These are phyloP conservation scores for Amoebophrya sp. DNA, from an alignment of 169 alveolate species.

Conservation along the genomic window DNA sequence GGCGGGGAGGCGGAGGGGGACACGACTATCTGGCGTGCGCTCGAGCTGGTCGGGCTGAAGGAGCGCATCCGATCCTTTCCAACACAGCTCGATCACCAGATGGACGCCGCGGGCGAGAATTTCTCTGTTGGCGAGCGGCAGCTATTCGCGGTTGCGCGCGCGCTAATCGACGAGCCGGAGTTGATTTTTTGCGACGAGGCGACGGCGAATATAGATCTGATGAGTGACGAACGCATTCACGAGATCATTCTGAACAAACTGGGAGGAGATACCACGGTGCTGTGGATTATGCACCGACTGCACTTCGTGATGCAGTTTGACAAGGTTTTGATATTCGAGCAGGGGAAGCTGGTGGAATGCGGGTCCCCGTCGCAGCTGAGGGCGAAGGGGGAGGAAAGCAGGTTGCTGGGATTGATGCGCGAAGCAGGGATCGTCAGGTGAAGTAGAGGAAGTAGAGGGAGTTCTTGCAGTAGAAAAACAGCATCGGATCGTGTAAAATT, in stretches of 20 bases:
- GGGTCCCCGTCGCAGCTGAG: neutral
- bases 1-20: neutral
- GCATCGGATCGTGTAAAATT: too few relatives aligned
- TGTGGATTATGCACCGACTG: neutral
- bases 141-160: slow-evolving; percentile 20
- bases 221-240: neutral
- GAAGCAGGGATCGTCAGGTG: too few relatives aligned
- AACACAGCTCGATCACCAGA: neutral
- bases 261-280: neutral
- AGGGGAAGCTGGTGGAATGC: neutral
- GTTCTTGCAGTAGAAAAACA: too few relatives aligned
- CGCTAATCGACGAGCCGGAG: neutral
- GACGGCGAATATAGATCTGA: slow-evolving; percentile 24
- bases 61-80: slow-evolving; percentile 4
- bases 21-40: slow-evolving; percentile 15
- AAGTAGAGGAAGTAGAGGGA: too few relatives aligned
- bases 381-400: neutral
- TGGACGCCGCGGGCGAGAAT: slow-evolving; percentile 13
- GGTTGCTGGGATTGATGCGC: neutral
- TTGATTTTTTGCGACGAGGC: slow-evolving; percentile 22
- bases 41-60: slow-evolving; percentile 10
- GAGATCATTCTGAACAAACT: neutral
- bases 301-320: neutral
- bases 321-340: neutral
- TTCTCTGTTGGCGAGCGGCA: slow-evolving; percentile 31